Base-by-base conservation (phyloP, 805 yeast species). In the Starmerella vitae region DNA sequence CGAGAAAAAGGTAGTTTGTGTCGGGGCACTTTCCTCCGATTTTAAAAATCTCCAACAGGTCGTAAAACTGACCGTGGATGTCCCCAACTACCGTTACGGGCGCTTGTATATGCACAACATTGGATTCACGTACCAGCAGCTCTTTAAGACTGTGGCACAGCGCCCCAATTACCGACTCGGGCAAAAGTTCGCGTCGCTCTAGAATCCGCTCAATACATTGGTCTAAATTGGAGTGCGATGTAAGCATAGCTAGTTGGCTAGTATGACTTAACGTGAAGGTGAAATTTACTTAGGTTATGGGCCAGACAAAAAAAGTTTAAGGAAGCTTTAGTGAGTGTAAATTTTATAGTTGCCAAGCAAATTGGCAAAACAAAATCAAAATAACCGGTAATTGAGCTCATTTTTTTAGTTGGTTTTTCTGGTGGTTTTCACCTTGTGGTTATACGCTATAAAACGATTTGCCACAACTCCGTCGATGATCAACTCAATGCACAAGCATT, bases 41-140 rank as follows among this genome's bases (percentile, higher is more conserved):
- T 43, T 78, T 74, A 61, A 91, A 91, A 25, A 91, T 84, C 58
- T 91, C 98, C 22, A 91, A 60, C 39, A 91, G 64, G 57, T 91
- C 98, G 57, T 86, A 93, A 55, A 82, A 91, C 60, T 91, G 98
- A 7, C 97, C 98, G 53, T 91, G 98, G 33, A 91, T 88, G 56
- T 91, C 98, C 1, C 98, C 98, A 4, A 91, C 96, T 6, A 91
- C 83, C 0, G 97, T 84, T 9, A 91, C 83, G 1, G 98, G 98
- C 2, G 93, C 72, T 26, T 66, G 65, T 6, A 91, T 66, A 32
- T 83, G 79, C 36, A 88, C 83, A 27, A 91, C 93, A 55, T 91
- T 91, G 44, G 93, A 78, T 49, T 83, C 94, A 29, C 67, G 63
- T 15, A 86, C 67, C 36, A 91, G 66, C 44, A 80, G 72, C 41